Percentiles rank a stretch among this genome's conserved stretches.
Evolutionary conservation across 495 filamentous ascomycete species (phyloP).

Genomic region (Cladorrhinum samala): DNA sequence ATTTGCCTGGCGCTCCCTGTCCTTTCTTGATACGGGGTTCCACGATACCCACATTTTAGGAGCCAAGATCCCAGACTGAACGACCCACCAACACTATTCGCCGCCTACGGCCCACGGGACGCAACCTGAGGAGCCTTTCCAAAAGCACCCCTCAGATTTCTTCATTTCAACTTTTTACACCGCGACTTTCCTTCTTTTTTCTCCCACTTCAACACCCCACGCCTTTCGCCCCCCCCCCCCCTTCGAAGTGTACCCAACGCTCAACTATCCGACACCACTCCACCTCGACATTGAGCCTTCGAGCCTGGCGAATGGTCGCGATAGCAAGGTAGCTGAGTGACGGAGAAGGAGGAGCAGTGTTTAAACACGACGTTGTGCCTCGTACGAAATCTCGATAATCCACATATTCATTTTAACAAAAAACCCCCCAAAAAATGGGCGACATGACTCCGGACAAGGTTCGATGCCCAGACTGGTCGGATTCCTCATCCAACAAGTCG

Average conservation of each 20-base stretch:
- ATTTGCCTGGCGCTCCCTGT: not conserved
- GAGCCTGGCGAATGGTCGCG: not conserved
- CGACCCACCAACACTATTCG: not conserved
- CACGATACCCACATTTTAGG: not conserved
- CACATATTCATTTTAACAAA: too few species aligned
- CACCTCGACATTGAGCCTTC: not conserved
- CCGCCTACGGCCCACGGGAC: not conserved
- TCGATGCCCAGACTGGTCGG: slow-evolving; percentile 26
- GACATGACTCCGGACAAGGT: slow-evolving; percentile 13
- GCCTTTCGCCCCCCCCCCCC: too few species aligned
- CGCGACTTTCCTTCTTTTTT: not conserved
- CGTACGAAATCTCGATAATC: too few species aligned
- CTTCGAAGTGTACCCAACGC: too few species aligned
- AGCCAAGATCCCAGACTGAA: too few species aligned
- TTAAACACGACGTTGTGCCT: not conserved
- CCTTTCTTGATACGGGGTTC: not conserved
- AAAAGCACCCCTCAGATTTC: not conserved
- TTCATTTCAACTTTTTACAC: not conserved
- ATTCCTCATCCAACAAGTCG: slow-evolving; percentile 35
- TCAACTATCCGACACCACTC: not conserved
- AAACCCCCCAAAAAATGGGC: slow-evolving; percentile 25
- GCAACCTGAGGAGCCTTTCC: not conserved
- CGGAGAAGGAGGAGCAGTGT: not conserved
- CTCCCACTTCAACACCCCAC: too few species aligned
- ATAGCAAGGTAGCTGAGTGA: not conserved